Base-by-base conservation (phyloP, 1,284 basidiomycete species). In the Ustilago nuda region DNA sequence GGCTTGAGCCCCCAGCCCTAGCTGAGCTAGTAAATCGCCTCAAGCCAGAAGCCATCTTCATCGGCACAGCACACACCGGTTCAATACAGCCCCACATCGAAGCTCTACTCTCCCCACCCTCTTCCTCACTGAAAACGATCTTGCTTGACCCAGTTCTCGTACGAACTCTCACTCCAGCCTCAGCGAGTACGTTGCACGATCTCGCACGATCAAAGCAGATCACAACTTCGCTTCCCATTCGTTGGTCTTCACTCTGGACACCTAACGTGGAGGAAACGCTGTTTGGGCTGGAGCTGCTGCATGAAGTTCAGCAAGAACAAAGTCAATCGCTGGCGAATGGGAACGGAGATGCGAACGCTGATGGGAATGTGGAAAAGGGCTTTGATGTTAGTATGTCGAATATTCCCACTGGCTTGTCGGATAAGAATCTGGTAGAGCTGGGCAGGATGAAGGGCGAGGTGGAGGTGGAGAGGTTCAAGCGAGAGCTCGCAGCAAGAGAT, bases 361-460 rank as follows among this genome's bases (percentile, higher is more conserved):
- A 73, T 36, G 23, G n/a, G 12, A 71, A 65, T 37, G 48, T 61
- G 17, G 67, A 71, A 33, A 64, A 65, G 32, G 59, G 61, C 39
- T 76, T 76, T 15, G 73, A 76, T 54, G 66, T 72, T n/a, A 69
- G 68, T 50, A 53, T 72, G 56, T 76, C 69, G 19, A 59, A 68
- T 41, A 76, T 72, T 36, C 68, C 73, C 11, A 72, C 68, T 3
- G 69, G 69, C 0, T 19, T 70, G 9, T 72, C 70, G 13, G 52
- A 56, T 1, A 45, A 56, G 1, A 55, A 51, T 11, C 17, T 63
- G 1, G 58, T 61, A 5, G 68, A 66, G 33, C 4, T 69, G 8
- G 60, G 66, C 19, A 15, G 57, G 39, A 23, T 60, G 13, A 66
- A 61, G 39, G 46, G 9, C 39, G 50, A 69, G 51, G 23, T 66